Conservation (phyloP, 23 red algal genomes). For the Gracilaria gracilis region DNA sequence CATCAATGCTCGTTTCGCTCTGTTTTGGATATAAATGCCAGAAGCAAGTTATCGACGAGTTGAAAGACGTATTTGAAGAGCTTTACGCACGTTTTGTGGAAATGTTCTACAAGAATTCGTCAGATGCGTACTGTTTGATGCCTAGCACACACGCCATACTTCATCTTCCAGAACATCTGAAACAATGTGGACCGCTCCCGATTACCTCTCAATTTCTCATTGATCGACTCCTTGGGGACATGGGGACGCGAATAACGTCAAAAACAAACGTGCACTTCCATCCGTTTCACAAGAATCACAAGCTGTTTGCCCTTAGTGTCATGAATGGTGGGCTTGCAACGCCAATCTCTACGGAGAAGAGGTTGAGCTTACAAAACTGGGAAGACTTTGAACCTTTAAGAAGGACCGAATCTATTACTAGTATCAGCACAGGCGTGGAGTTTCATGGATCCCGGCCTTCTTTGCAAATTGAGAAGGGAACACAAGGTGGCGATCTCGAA, state of each 20-base stretch:
- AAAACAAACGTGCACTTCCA: neutral
- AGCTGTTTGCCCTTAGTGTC: neutral
- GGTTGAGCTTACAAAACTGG: neutral
- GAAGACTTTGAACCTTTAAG: no score
- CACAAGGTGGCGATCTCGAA: no score
- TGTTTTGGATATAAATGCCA: neutral
- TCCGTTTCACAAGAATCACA: conserved; percentile 7
- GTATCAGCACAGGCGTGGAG: neutral
- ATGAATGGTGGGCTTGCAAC: neutral
- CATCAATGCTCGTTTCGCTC: neutral
- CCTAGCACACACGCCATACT: conserved; percentile 10
- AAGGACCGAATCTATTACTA: no score
- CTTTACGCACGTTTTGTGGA: neutral
- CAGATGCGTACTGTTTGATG: neutral
- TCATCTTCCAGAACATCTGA: conserved; percentile 8
- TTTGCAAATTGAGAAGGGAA: no score
- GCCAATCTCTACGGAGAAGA: neutral
- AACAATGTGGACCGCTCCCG: neutral
- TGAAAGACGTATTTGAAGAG: neutral
- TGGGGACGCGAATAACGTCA: neutral
- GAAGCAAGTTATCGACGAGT: neutral
- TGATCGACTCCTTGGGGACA: neutral
- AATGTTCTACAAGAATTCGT: neutral
- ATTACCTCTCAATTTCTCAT: neutral
- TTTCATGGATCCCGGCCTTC: neutral